These are phyloP conservation scores for Microbotryum lychnidis-dioicae DNA, from an alignment of 1,284 basidiomycete species.

Conservation along the genomic window DNA sequence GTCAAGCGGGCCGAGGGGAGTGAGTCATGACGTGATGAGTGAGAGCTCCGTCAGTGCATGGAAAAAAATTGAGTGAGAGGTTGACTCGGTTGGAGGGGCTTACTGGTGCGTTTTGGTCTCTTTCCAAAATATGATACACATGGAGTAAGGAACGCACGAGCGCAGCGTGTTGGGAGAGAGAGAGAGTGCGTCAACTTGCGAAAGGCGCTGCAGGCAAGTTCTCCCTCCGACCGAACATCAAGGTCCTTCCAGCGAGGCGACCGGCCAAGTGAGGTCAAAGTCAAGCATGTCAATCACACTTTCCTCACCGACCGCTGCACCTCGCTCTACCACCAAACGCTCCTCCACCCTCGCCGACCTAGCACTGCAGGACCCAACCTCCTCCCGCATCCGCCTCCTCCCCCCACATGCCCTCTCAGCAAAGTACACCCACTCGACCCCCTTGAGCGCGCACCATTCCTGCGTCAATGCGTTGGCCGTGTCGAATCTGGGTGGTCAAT, in stretches of 20 bases:
- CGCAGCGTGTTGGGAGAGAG: too few species aligned
- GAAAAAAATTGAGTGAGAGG: too few species aligned
- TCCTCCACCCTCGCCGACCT: slow-evolving; percentile 8
- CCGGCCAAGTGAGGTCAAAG: too few species aligned
- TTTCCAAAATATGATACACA: slow-evolving; percentile 30
- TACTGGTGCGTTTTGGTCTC: neutral
- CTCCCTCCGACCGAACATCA: too few species aligned
- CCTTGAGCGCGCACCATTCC: slow-evolving; percentile 52
- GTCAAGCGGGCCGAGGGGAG: neutral
- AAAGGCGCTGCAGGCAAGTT: too few species aligned
- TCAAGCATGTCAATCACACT: too few species aligned
- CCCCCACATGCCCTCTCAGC: neutral
- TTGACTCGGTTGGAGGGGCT: neutral
- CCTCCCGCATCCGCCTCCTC: neutral
- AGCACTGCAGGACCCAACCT: slow-evolving; percentile 9
- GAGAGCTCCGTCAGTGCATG: neutral
- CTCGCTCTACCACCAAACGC: neutral
- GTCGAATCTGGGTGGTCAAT: slow-evolving; percentile 55
- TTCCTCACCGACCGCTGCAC: neutral
- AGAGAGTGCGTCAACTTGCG: too few species aligned
- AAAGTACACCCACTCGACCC: neutral
- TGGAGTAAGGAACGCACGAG: neutral
- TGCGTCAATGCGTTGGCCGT: slow-evolving; percentile 64
- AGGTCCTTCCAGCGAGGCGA: too few species aligned
- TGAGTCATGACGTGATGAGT: neutral